phyloP scores from a whole-genome alignment of 345 rosid genomes.

The Eucalyptus cloeziana region DNA sequence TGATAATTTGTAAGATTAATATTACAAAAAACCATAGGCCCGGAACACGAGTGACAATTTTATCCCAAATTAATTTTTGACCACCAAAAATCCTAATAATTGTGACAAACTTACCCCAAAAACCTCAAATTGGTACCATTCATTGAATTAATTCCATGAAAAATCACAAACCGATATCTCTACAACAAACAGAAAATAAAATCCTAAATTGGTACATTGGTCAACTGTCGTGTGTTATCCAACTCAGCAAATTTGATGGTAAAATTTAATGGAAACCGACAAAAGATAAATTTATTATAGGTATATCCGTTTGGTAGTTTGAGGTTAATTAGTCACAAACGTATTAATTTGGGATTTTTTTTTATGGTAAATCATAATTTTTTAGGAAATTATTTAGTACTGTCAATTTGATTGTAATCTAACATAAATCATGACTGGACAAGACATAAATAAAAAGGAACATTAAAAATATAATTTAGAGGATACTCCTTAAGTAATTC shows the following conservation, averaged over 20 bases:
- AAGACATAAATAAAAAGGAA: not conserved
- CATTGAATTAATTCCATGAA: not conserved
- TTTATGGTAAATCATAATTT: too few relatives aligned
- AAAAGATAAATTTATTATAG: too few relatives aligned
- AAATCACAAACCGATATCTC: too few relatives aligned
- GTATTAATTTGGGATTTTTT: too few relatives aligned
- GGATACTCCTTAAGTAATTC: not conserved
- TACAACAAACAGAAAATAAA: too few relatives aligned
- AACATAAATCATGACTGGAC: not conserved
- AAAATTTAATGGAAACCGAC: too few relatives aligned
- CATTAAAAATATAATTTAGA: not conserved
- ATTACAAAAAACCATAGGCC: not conserved
- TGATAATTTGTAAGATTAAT: not conserved
- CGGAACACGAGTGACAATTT: not conserved
- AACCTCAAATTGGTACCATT: too few relatives aligned
- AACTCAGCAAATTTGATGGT: too few relatives aligned
- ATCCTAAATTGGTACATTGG: too few relatives aligned
- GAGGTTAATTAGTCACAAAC: too few relatives aligned
- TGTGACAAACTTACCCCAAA: not conserved
- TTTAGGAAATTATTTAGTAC: not conserved
- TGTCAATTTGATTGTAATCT: not conserved
- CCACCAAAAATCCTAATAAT: not conserved
- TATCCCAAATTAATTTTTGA: not conserved
- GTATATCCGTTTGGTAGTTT: too few relatives aligned
- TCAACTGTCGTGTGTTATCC: too few relatives aligned